A percentile compares a stretch with the other conserved stretches of the same genome.
phyloP scores from a whole-genome alignment of 2,329 filamentous ascomycete species.

The Sporothrix euskadiensis region DNA sequence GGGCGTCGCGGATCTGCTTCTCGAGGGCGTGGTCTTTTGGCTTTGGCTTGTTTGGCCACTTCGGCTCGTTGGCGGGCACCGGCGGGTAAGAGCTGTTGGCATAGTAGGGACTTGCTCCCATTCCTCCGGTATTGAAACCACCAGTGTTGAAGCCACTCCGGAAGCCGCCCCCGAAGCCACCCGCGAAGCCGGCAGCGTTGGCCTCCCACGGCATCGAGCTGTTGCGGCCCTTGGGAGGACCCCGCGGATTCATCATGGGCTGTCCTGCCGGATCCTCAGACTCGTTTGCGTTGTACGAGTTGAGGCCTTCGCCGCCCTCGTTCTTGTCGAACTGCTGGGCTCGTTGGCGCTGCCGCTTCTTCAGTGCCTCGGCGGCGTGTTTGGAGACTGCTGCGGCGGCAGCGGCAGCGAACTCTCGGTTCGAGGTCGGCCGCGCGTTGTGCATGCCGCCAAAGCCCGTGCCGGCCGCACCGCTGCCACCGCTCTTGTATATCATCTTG shows the following conservation, averaged over 20 bases:
- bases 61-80: slow-evolving; percentile 3
- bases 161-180: neutral
- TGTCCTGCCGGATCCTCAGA: neutral
- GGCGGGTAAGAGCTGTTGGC: slow-evolving; percentile 5
- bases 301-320: neutral
- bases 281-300: neutral
- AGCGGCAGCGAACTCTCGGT: neutral
- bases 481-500: neutral
- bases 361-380: neutral
- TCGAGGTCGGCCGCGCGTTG: neutral
- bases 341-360: neutral
- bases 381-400: neutral
- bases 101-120: neutral
- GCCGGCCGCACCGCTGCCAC: neutral
- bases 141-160: neutral
- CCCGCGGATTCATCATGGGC: neutral
- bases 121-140: neutral
- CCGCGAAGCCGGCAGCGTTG: neutral
- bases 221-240: neutral
- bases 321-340: neutral
- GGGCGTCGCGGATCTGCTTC: slow-evolving; percentile 22
- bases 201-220: slow-evolving; percentile 3
- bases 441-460: neutral
- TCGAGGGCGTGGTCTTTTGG: slow-evolving; percentile 25
- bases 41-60: slow-evolving; percentile 6